A percentile compares a stretch with the other conserved stretches of the same genome.
Evolutionary conservation across 495 filamentous ascomycete species (phyloP).

Genomic region (Penicillium coprophilum): DNA sequence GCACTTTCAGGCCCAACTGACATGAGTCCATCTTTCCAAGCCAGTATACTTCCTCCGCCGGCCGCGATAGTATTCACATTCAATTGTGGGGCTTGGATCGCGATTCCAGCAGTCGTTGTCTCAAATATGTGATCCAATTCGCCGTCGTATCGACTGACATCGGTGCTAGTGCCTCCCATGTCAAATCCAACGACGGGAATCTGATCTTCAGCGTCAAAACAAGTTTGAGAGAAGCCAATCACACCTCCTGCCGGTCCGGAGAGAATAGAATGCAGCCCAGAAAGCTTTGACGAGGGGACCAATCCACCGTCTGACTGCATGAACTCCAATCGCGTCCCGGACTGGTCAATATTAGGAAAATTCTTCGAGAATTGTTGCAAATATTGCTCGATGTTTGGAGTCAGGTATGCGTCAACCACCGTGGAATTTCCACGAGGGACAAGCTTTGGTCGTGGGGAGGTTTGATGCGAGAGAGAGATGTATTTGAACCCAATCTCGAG

Average conservation of each 20-base stretch:
- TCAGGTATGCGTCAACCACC: constrained; percentile 15
- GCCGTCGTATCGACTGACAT: constrained; percentile 84
- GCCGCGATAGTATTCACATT: constrained; percentile 95
- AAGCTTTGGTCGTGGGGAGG: constrained; percentile 59
- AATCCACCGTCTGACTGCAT: constrained; percentile 85
- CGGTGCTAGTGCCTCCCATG: constrained; percentile 87
- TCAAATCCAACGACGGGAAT: constrained; percentile 1
- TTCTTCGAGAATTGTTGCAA: constrained; percentile 40
- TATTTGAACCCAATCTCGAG: constrained; percentile 72
- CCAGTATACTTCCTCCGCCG: constrained; percentile 80
- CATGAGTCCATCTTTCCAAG: constrained; percentile 83
- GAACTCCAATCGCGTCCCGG: constrained; percentile 69
- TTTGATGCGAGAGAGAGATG: constrained; percentile 62
- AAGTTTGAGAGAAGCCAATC: constrained; percentile 17
- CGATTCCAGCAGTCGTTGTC: constrained; percentile 88
- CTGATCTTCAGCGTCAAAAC: constrained; percentile 1
- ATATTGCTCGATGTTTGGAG: constrained; percentile 19
- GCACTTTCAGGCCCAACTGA: constrained; percentile 88
- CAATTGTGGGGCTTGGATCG: constrained; percentile 85
- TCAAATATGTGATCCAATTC: constrained; percentile 92
- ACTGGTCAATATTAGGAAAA: constrained; percentile 46
- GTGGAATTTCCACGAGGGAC: constrained; percentile 40
- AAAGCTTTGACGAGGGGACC: constrained; percentile 73
- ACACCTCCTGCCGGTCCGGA: constrained; percentile 75
- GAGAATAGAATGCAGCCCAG: constrained; percentile 71